phyloP scores from a whole-genome alignment of 768 basidiomycete species.

The Agaricus blazei region DNA sequence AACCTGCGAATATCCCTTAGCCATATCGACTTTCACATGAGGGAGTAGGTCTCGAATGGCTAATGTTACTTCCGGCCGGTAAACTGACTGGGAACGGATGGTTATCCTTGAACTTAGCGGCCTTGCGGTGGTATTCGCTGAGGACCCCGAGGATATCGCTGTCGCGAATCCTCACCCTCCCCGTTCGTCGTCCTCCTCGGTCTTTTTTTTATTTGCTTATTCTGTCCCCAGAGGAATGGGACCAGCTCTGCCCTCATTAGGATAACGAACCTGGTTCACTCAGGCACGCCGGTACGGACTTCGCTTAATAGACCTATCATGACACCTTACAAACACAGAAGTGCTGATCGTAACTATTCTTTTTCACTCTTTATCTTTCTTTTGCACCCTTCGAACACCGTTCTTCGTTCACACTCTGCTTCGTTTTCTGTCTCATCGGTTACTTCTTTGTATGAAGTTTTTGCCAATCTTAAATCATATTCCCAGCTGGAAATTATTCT shows the following conservation, averaged over 20 bases:
- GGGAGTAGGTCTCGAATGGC: conserved; percentile 16
- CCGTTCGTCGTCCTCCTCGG: background rate
- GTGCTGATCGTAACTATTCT: too few species aligned
- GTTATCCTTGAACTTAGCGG: conserved; percentile 5
- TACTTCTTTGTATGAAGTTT: too few species aligned
- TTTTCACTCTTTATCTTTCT: too few species aligned
- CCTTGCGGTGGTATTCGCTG: conserved; percentile 15
- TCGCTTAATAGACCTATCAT: too few species aligned
- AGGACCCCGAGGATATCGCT: conserved; percentile 7
- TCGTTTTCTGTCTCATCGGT: too few species aligned
- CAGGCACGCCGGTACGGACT: background rate
- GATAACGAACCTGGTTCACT: background rate
- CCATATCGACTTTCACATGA: conserved; percentile 34
- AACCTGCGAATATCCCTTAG: conserved; percentile 11
- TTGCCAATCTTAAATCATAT: too few species aligned
- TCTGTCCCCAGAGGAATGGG: background rate
- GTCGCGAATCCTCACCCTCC: conserved; percentile 4
- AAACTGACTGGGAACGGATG: background rate
- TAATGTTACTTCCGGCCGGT: background rate
- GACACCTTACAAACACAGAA: too few species aligned
- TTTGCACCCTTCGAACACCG: too few species aligned
- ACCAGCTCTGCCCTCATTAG: background rate
- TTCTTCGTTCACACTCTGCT: too few species aligned
- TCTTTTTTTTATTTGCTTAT: background rate
- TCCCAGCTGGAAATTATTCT: too few species aligned